Conservation (phyloP, 192 early-diverging fungal species). For the Pilobolus umbonatus region DNA sequence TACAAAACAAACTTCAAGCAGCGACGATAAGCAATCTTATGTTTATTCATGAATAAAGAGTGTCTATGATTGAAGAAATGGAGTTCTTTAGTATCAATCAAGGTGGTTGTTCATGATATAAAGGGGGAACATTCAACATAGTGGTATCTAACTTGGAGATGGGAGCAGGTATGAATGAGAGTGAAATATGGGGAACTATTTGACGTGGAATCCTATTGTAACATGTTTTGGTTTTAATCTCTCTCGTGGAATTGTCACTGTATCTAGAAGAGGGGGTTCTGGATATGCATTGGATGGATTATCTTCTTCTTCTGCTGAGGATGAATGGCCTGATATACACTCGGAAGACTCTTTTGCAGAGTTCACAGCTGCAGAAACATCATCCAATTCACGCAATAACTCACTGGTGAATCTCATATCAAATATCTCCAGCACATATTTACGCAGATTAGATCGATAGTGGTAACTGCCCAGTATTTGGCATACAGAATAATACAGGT, state of each 20-base stretch:
- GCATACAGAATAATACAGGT: conserved; percentile 57
- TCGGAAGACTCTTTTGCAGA: no score
- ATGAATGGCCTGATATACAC: no score
- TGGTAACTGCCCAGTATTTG: conserved; percentile 63
- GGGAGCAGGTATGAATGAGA: no score
- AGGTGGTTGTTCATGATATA: no score
- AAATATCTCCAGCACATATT: conserved; percentile 75
- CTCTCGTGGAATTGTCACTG: conserved; percentile 9
- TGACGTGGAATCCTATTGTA: conserved; percentile 11
- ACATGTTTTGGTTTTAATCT: conserved; percentile 14
- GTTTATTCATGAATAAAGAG: no score
- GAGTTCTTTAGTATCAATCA: no score
- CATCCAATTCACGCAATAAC: conserved; percentile 39
- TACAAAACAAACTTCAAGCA: no score
- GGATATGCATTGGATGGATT: not conserved
- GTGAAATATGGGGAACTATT: no score
- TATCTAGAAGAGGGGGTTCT: not conserved
- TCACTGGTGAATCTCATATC: conserved; percentile 56
- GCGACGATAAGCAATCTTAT: no score
- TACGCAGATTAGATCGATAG: conserved; percentile 64
- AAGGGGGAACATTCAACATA: no score
- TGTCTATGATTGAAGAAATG: no score
- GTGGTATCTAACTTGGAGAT: no score
- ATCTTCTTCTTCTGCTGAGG: not conserved
- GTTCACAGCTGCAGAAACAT: conserved; percentile 7